phyloP scores from a whole-genome alignment of 139 green algal species.

The Chlamydomonas asymmetrica region DNA sequence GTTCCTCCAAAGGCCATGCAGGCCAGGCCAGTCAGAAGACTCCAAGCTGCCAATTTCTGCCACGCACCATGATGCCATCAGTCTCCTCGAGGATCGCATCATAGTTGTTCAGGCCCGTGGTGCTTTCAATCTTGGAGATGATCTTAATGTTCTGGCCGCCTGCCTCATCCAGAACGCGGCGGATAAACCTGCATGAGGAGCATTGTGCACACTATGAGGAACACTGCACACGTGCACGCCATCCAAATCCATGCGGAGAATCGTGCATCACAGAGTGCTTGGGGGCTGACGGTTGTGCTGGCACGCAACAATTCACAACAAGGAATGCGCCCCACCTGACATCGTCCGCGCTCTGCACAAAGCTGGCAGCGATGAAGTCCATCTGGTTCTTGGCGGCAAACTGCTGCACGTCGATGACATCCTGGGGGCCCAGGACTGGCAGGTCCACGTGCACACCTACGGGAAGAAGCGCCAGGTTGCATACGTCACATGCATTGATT shows the following conservation, averaged over 20 bases:
- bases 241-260: no score
- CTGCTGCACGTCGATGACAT: slow-evolving; percentile 63
- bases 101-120: slow-evolving; percentile 62
- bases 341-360: slow-evolving; percentile 61
- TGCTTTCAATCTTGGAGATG: slow-evolving; percentile 71
- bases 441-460: slow-evolving; percentile 70
- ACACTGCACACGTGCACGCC: no score
- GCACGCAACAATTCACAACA: no score
- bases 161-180: slow-evolving; percentile 50
- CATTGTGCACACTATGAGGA: no score
- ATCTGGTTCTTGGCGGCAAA: slow-evolving; percentile 55
- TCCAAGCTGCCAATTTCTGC: no score
- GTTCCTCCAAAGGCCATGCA: no score
- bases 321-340: slow-evolving; percentile 37
- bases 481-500: no score
- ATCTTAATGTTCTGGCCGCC: slow-evolving; percentile 54
- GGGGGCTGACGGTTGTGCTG: no score
- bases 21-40: no score
- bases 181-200: slow-evolving; percentile 44
- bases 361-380: slow-evolving; percentile 59
- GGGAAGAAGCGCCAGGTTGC: no score
- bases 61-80: slow-evolving; percentile 52
- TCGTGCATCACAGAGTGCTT: no score
- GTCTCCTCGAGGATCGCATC: slow-evolving; percentile 56
- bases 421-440: slow-evolving; percentile 65